phyloP scores from a whole-genome alignment of 495 filamentous ascomycete genomes.

The Xylaria flabelliformis region DNA sequence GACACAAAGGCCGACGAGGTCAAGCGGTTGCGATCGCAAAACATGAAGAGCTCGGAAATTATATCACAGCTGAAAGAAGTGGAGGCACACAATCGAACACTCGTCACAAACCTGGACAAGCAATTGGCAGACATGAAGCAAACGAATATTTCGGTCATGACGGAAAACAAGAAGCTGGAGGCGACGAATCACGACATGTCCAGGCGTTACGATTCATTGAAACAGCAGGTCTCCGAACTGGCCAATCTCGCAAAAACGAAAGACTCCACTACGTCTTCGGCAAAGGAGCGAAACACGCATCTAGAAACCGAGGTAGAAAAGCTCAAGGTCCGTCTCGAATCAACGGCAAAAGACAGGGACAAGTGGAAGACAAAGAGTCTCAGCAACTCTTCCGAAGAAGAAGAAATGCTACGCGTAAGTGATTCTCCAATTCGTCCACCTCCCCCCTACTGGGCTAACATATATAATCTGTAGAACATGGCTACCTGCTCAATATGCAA shows the following conservation, averaged over 20 bases:
- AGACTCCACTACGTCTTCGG: conserved; percentile 66
- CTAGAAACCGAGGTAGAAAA: conserved; percentile 75
- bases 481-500: conserved; percentile 90
- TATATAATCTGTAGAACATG: conserved; percentile 64
- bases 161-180: conserved; percentile 75
- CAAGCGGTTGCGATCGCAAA: conserved; percentile 77
- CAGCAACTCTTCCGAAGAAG: conserved; percentile 79
- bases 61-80: conserved; percentile 91
- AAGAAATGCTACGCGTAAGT: conserved; percentile 83
- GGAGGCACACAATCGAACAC: conserved; percentile 63
- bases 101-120: conserved; percentile 88
- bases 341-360: conserved; percentile 77
- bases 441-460: conserved; percentile 26
- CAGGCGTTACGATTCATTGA: conserved; percentile 73
- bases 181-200: conserved; percentile 69
- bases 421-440: neutral
- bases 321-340: conserved; percentile 72
- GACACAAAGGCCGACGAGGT: conserved; percentile 81
- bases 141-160: conserved; percentile 67
- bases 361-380: conserved; percentile 81
- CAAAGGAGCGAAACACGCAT: conserved; percentile 65
- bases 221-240: conserved; percentile 76
- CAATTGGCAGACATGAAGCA: conserved; percentile 82
- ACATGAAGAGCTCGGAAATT: conserved; percentile 89
- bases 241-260: conserved; percentile 74